A percentile compares a stretch with the other conserved stretches of the same genome.
Conservation (phyloP, 306 rosid species). For the Vachellia collinsii region DNA sequence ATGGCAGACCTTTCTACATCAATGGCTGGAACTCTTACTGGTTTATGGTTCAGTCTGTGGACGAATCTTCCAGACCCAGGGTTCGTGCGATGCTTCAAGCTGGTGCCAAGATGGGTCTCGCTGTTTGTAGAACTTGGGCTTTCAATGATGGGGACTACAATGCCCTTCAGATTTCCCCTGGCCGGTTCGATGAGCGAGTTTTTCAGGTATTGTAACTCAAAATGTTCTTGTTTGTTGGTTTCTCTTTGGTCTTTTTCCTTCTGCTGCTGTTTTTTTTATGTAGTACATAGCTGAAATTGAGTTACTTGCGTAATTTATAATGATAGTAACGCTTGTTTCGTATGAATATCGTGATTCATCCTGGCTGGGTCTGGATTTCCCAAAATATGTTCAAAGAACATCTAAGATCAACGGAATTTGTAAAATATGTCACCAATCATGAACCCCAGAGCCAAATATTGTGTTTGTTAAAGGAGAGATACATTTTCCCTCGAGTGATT, state of each 20-base stretch:
- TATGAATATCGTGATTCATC: conserved; percentile 32
- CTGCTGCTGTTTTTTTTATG: background rate
- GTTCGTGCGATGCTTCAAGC: conserved; percentile 68
- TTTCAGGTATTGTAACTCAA: conserved; percentile 64
- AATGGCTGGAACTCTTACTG: conserved; percentile 99
- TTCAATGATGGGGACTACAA: conserved; percentile 91
- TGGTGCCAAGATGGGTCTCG: conserved; percentile 88
- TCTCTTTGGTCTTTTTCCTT: background rate
- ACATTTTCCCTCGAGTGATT: conserved; percentile 21
- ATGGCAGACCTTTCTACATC: conserved; percentile 76
- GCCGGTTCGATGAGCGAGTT: conserved; percentile 77
- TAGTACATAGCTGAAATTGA: conserved; percentile 29
- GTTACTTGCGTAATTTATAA: conserved; percentile 24
- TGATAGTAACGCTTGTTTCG: conserved; percentile 24
- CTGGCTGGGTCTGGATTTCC: background rate
- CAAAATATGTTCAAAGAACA: conserved; percentile 26
- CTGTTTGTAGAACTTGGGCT: conserved; percentile 98
- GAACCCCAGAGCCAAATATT: conserved; percentile 14
- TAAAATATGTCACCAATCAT: conserved; percentile 25
- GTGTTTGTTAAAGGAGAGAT: conserved; percentile 1
- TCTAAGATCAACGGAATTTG: background rate
- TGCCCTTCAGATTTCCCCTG: conserved; percentile 94
- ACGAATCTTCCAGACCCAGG: conserved; percentile 62
- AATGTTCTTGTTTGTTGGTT: conserved; percentile 24
- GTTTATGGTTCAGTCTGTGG: conserved; percentile 91